Base-by-base conservation (phyloP, 768 basidiomycete genomes). In the Pluteus cervinus region DNA sequence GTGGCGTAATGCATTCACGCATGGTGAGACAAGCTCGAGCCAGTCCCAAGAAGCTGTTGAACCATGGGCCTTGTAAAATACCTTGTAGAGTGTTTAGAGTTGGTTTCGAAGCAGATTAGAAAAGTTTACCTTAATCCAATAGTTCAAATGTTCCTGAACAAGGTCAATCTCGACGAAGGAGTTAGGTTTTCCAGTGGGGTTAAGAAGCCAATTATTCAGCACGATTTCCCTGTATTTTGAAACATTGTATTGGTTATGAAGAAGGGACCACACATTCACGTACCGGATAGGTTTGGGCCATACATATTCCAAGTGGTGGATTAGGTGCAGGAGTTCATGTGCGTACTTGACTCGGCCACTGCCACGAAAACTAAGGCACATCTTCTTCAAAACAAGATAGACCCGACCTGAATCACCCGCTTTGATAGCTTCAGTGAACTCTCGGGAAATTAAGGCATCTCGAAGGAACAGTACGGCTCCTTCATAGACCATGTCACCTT, bases 401-500 rank as follows among this genome's bases (percentile, higher is more conserved):
- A n/a, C n/a, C n/a, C n/a, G n/a, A n/a, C n/a, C n/a, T n/a, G n/a
- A n/a, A n/a, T n/a, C n/a, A n/a, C n/a, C n/a, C n/a, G n/a, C n/a
- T n/a, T n/a, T n/a, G n/a, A n/a, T n/a, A n/a, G n/a, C n/a, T n/a
- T n/a, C n/a, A n/a, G n/a, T n/a, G n/a, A n/a, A n/a, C n/a, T n/a
- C n/a, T 0, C 51, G 42, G 2, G 56, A 52, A 3, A 57, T 25
- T 0, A 61, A 41, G 2, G 53, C 48, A 33, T 63, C 60, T 3
- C 54, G 51, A 7, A 58, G 12, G 35, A 56, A 61, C 0, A 63
- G 47, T 7, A 52, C 23, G 0, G 48, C 52, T 43, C 56, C 56
- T 33, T 59, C 56, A 14, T 44, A 52, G 3, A 54, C 47, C 50
- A 57, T 49, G 25, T 59, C 57, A 15, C 57, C 50, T 8, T 39